Base-by-base conservation (phyloP, 2,329 filamentous ascomycete genomes). In the Exophiala xenobiotica region DNA sequence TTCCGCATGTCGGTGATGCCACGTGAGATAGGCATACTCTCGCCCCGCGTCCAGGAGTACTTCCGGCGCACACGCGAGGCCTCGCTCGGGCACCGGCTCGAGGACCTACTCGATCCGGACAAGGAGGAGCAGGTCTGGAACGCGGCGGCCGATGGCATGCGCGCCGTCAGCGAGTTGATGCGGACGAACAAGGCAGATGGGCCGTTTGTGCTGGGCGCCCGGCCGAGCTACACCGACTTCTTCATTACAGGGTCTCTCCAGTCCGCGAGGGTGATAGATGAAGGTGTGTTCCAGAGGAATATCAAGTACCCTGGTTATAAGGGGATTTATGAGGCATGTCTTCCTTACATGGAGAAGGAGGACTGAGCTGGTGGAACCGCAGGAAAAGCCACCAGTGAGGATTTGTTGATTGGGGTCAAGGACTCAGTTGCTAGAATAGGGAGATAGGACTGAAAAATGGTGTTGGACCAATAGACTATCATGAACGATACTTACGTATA, bases 1-100 rank as follows among this genome's bases (percentile, higher is more conserved):
- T 65, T 71, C 50, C 45, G 60, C 24, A 54, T 29, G 2, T 71
- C 70, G 2, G 40, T 72, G 7, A 61, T 68, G 59, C 70, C 71
- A 23, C 70, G 69, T 45, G 69, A 72, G 59, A 52, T 69, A 2
- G 12, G 40, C 8, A 69, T 74, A 46, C 59, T 74, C 1, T 69
- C 68, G 2, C 68, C 67, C 0, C 65, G 64, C 37, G 44, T 65
- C 11, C 67, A 67, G 53, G 67, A 65, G 48, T 71, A 68, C 54
- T 74, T 74, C 63, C 65, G 68, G 8, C 65, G 66, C 47, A 68
- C 68, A 12, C 65, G 70, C 9, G 71, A 74, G 53, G 65, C 64
- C 0, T 18, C 45, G n/a, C 59, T 71, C 3, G 68, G 69, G 3
- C 63, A 64, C 14, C 56, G 20, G 5, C 65, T 74, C 4, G 72